These are phyloP conservation scores for Viola odorata DNA, from an alignment of 345 rosid species.

Conservation along the genomic window DNA sequence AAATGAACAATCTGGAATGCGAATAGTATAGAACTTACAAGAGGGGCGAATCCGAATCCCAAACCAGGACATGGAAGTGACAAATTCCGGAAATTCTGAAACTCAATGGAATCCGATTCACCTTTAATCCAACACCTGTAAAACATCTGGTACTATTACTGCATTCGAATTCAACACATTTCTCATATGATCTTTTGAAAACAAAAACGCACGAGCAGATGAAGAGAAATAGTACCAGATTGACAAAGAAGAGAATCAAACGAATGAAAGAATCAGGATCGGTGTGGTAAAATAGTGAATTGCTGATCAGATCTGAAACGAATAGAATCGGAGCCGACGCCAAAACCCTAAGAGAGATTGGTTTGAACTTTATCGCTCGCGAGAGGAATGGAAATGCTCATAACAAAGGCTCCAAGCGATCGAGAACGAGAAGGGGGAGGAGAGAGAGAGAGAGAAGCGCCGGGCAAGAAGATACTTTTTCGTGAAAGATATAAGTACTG, in stretches of 20 bases:
- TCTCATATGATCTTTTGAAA: background rate
- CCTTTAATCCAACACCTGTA: conserved; percentile 8
- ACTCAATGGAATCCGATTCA: conserved; percentile 9
- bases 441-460: background rate
- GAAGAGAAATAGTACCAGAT: background rate
- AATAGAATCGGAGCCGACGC: background rate
- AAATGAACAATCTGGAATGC: background rate
- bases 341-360: conserved; percentile 3
- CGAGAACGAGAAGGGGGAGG: background rate
- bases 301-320: conserved; percentile 16
- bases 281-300: background rate
- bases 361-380: background rate
- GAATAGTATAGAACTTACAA: conserved; percentile 33
- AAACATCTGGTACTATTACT: too few relatives aligned
- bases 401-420: background rate
- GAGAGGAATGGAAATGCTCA: background rate
- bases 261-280: background rate
- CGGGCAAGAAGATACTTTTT: background rate
- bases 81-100: conserved; percentile 9
- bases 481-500: background rate
- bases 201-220: background rate
- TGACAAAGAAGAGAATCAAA: background rate
- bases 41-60: conserved; percentile 45
- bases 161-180: background rate
- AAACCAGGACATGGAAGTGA: conserved; percentile 46